Percentiles rank a stretch among this genome's conserved stretches.
Conservation (phyloP, 2,329 filamentous ascomycete genomes). For the Dactylellina cionopaga region DNA sequence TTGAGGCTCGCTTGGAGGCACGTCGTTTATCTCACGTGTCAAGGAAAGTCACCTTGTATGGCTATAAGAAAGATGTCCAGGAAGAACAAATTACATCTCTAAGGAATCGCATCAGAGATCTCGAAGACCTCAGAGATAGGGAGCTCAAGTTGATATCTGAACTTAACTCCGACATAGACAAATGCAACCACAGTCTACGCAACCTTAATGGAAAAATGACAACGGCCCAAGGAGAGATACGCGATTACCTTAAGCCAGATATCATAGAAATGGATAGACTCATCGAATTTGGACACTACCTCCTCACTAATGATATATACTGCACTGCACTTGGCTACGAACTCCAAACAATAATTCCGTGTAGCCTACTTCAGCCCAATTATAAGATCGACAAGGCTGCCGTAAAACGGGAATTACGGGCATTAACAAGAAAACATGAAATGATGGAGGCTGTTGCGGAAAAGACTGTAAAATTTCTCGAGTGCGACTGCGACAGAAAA, state of each 20-base stretch:
- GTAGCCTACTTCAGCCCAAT: neutral
- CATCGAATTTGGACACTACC: neutral
- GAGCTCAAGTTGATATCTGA: neutral
- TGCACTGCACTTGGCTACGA: neutral
- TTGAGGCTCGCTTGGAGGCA: neutral
- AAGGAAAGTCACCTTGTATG: neutral
- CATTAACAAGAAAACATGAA: neutral
- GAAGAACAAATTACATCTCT: constrained; percentile 2
- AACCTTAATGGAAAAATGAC: neutral
- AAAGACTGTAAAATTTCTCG: neutral
- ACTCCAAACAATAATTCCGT: neutral
- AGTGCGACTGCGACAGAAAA: neutral
- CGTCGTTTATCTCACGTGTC: neutral
- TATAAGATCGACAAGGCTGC: neutral
- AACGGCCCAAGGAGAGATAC: neutral
- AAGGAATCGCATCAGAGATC: neutral
- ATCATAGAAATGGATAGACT: neutral
- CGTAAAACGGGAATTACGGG: neutral
- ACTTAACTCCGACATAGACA: neutral
- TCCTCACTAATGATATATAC: constrained; percentile 17
- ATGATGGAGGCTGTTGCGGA: neutral
- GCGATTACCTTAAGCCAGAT: neutral
- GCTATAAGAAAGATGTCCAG: constrained; percentile 4
- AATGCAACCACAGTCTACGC: neutral
- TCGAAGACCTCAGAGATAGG: neutral